Evolutionary conservation across 2,329 filamentous ascomycete species (phyloP).

Genomic region (Blumeria hordei): DNA sequence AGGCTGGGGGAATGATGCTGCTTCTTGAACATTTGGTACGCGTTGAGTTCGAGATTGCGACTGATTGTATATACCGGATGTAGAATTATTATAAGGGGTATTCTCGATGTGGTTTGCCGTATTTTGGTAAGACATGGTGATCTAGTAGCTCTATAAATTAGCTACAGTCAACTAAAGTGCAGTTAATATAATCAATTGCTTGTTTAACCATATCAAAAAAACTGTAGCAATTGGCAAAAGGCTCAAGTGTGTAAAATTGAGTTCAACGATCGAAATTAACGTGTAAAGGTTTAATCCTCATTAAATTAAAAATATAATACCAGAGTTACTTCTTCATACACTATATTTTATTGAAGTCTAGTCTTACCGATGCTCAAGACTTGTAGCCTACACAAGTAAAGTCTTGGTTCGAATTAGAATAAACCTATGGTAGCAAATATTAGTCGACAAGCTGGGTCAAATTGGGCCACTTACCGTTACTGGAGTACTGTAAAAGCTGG

Average conservation of each 20-base stretch:
- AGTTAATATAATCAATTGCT: neutral
- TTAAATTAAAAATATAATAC: neutral
- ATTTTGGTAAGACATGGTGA: constrained; percentile 17
- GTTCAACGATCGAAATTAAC: neutral
- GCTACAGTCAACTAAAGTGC: neutral
- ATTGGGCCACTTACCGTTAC: constrained; percentile 4
- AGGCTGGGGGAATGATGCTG: constrained; percentile 7
- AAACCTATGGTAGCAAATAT: constrained; percentile 4
- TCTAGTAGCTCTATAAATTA: constrained; percentile 5
- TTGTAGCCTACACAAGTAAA: constrained; percentile 10
- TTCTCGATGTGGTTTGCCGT: constrained; percentile 10
- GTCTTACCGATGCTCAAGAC: constrained; percentile 2
- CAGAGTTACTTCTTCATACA: neutral
- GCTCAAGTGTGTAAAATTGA: neutral
- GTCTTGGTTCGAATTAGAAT: constrained; percentile 3
- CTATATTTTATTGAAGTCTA: neutral
- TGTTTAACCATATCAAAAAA: constrained; percentile 2
- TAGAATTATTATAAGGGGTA: constrained; percentile 9
- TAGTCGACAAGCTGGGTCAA: constrained; percentile 6
- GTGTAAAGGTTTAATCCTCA: neutral
- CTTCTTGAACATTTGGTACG: constrained; percentile 11
- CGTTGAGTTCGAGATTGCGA: constrained; percentile 11
- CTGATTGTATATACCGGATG: constrained; percentile 14
- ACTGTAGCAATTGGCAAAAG: neutral
- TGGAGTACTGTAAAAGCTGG: neutral